phyloP scores from a whole-genome alignment of 768 basidiomycete genomes.

The Rhodotorula taiwanensis region DNA sequence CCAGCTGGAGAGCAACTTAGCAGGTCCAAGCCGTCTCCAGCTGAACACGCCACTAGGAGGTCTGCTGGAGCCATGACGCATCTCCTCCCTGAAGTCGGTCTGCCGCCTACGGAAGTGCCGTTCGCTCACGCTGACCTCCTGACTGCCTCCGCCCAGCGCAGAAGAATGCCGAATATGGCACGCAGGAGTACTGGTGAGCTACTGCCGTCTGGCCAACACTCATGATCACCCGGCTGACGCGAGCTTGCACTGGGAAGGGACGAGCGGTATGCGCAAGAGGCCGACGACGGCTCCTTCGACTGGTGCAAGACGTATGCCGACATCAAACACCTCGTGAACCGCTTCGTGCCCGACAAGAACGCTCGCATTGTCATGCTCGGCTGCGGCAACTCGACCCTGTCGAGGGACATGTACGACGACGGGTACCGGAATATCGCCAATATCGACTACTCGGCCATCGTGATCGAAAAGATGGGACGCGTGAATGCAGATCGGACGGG shows the following conservation, averaged over 20 bases:
- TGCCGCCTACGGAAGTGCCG: too few species aligned
- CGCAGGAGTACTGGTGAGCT: slow-evolving; percentile 30
- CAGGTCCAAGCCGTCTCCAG: too few species aligned
- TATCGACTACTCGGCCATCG: slow-evolving; percentile 69
- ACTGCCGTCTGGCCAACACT: neutral
- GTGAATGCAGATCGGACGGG: slow-evolving; percentile 54
- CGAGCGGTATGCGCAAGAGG: slow-evolving; percentile 23
- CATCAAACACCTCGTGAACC: slow-evolving; percentile 57
- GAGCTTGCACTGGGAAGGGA: slow-evolving; percentile 1
- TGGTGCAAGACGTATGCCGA: slow-evolving; percentile 82
- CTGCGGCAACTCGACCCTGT: slow-evolving; percentile 65
- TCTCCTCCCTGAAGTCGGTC: too few species aligned
- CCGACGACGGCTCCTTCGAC: slow-evolving; percentile 52
- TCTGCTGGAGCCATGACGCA: too few species aligned
- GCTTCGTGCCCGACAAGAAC: slow-evolving; percentile 57
- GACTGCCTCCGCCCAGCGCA: neutral
- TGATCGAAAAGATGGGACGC: slow-evolving; percentile 66
- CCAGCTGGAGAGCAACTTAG: too few species aligned
- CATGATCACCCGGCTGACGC: neutral
- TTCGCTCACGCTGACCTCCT: too few species aligned
- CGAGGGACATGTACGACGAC: slow-evolving; percentile 70
- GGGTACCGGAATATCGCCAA: slow-evolving; percentile 75
- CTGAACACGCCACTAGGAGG: too few species aligned
- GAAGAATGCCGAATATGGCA: slow-evolving; percentile 23
- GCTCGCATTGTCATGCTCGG: slow-evolving; percentile 64